Evolutionary conservation across 2,329 filamentous ascomycete species (phyloP).

Genomic region (Byssoonygena ceratinophila): DNA sequence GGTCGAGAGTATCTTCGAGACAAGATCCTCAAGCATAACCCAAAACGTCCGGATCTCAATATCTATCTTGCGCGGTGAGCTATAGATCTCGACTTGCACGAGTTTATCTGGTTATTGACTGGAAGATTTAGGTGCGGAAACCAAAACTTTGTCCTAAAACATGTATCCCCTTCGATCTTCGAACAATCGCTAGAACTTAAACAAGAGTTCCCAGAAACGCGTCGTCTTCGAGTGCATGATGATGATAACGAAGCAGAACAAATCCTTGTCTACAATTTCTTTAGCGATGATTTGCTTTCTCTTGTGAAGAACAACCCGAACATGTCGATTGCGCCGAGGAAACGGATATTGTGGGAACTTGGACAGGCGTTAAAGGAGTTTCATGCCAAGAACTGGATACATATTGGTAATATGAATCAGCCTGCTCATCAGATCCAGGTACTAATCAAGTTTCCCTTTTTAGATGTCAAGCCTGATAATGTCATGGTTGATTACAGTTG

Average conservation of each 20-base stretch:
- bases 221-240: conserved; percentile 3
- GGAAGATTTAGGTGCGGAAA: conserved; percentile 2
- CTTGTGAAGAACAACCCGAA: conserved; percentile 7
- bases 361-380: conserved; percentile 2
- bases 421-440: background rate
- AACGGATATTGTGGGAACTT: conserved; percentile 4
- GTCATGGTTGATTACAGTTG: conserved; percentile 6
- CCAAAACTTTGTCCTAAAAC: conserved; percentile 3
- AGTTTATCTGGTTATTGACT: conserved; percentile 1
- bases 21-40: conserved; percentile 5
- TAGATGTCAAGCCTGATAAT: conserved; percentile 10
- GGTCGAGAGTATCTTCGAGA: conserved; percentile 5
- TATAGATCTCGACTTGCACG: conserved; percentile 12
- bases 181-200: conserved; percentile 5
- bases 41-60: conserved; percentile 2
- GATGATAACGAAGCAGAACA: conserved; percentile 4
- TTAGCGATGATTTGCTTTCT: conserved; percentile 7
- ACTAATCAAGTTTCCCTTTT: background rate
- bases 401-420: conserved; percentile 2
- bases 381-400: conserved; percentile 3
- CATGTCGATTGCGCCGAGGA: conserved; percentile 1
- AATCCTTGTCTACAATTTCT: conserved; percentile 3
- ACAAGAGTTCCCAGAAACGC: conserved; percentile 4
- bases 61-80: conserved; percentile 5
- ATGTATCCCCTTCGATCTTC: background rate